Evolutionary conservation across 2,329 filamentous ascomycete genomes (phyloP).

Genomic region (Xylaria sp.): DNA sequence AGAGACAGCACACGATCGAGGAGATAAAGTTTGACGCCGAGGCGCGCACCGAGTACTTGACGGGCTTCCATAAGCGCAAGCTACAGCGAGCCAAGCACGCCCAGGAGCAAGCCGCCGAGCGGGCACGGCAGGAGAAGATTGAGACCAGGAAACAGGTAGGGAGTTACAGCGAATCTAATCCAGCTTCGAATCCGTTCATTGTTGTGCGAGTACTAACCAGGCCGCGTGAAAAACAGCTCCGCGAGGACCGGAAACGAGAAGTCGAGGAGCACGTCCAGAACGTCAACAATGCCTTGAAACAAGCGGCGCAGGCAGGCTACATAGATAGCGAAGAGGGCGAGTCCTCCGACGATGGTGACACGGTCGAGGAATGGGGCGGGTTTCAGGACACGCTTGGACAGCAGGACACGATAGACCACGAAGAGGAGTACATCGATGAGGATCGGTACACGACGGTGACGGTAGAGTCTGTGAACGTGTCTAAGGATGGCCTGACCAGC

Average conservation of each 20-base stretch:
- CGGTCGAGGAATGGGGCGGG: slow-evolving; percentile 68
- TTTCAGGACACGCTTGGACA: slow-evolving; percentile 63
- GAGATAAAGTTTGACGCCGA: slow-evolving; percentile 86
- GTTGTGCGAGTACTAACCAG: slow-evolving; percentile 2
- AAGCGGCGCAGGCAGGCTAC: slow-evolving; percentile 64
- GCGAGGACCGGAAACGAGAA: slow-evolving; percentile 83
- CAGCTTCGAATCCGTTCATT: neutral
- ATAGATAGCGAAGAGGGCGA: slow-evolving; percentile 50
- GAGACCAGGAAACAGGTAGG: slow-evolving; percentile 78
- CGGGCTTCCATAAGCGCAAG: slow-evolving; percentile 97
- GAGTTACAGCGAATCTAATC: neutral
- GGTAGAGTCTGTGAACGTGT: slow-evolving; percentile 86
- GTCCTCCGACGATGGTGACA: slow-evolving; percentile 46
- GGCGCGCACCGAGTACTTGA: slow-evolving; percentile 87
- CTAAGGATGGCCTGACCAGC: slow-evolving; percentile 73
- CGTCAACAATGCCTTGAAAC: slow-evolving; percentile 75
- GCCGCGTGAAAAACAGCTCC: slow-evolving; percentile 65
- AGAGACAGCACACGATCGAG: slow-evolving; percentile 69
- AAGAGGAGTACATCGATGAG: slow-evolving; percentile 96
- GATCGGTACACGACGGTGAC: slow-evolving; percentile 96
- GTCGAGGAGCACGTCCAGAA: slow-evolving; percentile 83
- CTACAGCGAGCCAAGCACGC: slow-evolving; percentile 84
- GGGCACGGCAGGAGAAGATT: slow-evolving; percentile 80
- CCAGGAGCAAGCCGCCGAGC: slow-evolving; percentile 81
- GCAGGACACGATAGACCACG: slow-evolving; percentile 70